Conservation (phyloP, 495 filamentous ascomycete species). For the Penicillium cosmopolitanum region DNA sequence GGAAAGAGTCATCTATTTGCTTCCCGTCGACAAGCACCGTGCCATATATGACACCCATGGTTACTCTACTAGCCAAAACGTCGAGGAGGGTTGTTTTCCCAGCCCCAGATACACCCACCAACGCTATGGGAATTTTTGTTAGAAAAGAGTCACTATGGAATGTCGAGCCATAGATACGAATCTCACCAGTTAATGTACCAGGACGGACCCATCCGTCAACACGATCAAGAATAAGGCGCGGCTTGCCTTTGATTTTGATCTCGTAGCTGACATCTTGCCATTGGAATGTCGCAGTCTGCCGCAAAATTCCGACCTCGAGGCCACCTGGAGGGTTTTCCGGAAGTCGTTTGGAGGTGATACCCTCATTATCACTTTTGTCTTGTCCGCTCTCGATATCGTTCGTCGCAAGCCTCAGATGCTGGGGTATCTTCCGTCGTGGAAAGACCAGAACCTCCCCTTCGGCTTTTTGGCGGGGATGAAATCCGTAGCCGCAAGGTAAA, state of each 20-base stretch:
- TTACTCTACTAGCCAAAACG: constrained; percentile 70
- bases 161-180: constrained; percentile 41
- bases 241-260: constrained; percentile 80
- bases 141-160: too few species aligned
- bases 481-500: constrained; percentile 15
- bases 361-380: not conserved
- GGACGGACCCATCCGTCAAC: constrained; percentile 92
- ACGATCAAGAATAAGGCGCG: constrained; percentile 74
- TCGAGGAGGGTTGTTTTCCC: constrained; percentile 63
- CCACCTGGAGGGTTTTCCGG: not conserved
- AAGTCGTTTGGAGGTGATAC: not conserved
- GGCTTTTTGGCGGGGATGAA: constrained; percentile 6
- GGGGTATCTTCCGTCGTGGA: not conserved
- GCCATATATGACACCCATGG: constrained; percentile 83
- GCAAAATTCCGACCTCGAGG: not conserved
- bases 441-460: constrained; percentile 15
- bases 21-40: constrained; percentile 83
- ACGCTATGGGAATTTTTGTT: constrained; percentile 46
- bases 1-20: constrained; percentile 78
- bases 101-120: constrained; percentile 61
- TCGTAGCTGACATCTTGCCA: constrained; percentile 88
- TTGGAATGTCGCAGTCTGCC: not conserved
- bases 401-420: constrained; percentile 27
- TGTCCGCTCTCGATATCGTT: constrained; percentile 27
- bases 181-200: constrained; percentile 50